Base-by-base conservation (phyloP, 805 yeast species). In the Candida sphagnicola region DNA sequence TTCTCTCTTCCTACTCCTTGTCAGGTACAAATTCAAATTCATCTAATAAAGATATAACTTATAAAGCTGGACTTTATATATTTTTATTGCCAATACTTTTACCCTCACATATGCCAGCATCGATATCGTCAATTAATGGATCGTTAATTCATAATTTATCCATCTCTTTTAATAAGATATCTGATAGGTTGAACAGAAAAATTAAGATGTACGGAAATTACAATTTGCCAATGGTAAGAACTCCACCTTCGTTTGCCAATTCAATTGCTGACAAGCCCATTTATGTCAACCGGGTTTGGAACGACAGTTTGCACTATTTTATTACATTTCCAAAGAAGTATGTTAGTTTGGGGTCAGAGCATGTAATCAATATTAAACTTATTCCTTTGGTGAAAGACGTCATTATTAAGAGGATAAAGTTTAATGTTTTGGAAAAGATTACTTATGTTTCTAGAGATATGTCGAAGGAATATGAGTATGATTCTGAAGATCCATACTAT, bases 281-380 rank as follows among this genome's bases (percentile, higher is more conserved):
- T 13, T 84, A 80, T 55, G 87, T 85, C 25, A 83, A 82, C 54
- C 70, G 85, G 44, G 71, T 79, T 1, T 85, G 93, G 93, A 78
- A 79, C 48, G 81, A 83, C 39, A 57, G 87, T 0, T 59, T 85
- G 26, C 78, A 79, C 40, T 85, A 85, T 57, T 83, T 83, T 46
- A 72, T 85, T 12, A 75, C 88, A 0, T 72, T 85, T 42, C 89
- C 90, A 0, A 72, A 72, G 41, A 85, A 85, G 50, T 85, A 71
- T 55, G 77, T 84, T 8, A 69, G 85, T 1, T 59, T 85, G 34
- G 84, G 85, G 2, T 70, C 79, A 10, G 78, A 74, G 35, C 65
- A 62, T 62, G 51, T 85, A 60, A 61, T 85, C 15, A 81, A 77
- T 49, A 70, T 85, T 48, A 83, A 81, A 53, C 63, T 85, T 17